A percentile compares a stretch with the other conserved stretches of the same genome.
phyloP scores from a whole-genome alignment of 768 basidiomycete species.

The Agaricus sinodeliciosus region DNA sequence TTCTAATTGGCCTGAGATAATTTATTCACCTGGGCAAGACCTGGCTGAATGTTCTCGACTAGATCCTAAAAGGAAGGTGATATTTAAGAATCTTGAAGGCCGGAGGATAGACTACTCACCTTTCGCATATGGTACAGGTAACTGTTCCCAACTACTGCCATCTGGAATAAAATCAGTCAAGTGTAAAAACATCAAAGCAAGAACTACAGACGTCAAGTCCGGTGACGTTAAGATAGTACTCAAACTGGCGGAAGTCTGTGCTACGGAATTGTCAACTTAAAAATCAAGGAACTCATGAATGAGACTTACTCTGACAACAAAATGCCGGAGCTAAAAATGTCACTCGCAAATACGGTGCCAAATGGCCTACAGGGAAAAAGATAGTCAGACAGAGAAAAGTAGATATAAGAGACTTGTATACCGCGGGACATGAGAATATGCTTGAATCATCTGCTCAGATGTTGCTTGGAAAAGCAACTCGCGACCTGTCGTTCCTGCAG shows the following conservation, averaged over 20 bases:
- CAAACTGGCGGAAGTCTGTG: constrained; percentile 95
- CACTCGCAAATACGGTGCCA: constrained; percentile 85
- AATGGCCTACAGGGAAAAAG: constrained; percentile 51
- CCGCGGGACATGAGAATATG: constrained; percentile 82
- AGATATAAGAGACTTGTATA: constrained; percentile 18
- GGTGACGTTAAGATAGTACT: constrained; percentile 82
- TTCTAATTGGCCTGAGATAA: not conserved
- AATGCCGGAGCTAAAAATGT: constrained; percentile 88
- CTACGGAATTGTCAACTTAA: constrained; percentile 29
- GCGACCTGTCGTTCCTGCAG: constrained; percentile 81
- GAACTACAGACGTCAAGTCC: constrained; percentile 70
- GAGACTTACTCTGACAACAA: constrained; percentile 75
- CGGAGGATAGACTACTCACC: constrained; percentile 26
- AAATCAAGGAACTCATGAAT: not conserved
- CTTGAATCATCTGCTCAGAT: constrained; percentile 89
- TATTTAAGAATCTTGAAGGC: not conserved
- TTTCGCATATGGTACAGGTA: constrained; percentile 94
- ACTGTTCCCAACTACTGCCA: constrained; percentile 87
- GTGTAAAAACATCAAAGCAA: not conserved
- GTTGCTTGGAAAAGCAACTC: constrained; percentile 96
- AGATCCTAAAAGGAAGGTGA: constrained; percentile 42
- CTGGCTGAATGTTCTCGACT: constrained; percentile 78
- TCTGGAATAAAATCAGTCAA: constrained; percentile 34
- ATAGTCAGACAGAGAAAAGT: not conserved
- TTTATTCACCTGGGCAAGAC: constrained; percentile 55